These are phyloP conservation scores for sorghum (Sorghum bicolor) DNA, from an alignment of 176 grass and related monocot species.

Conservation along the genomic window DNA sequence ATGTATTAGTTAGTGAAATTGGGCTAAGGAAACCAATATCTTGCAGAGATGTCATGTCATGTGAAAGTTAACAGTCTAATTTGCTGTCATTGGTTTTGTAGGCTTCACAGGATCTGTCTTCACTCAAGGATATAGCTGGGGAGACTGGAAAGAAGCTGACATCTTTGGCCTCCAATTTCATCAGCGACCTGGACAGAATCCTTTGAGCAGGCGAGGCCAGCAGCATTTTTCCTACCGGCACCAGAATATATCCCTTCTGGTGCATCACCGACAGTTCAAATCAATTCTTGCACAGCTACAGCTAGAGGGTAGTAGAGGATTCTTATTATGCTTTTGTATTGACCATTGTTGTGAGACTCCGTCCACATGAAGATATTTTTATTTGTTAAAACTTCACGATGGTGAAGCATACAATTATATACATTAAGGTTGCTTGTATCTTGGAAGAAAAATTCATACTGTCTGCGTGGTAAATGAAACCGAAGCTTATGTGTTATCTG, in stretches of 20 bases:
- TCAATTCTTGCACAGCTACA: conserved; percentile 41
- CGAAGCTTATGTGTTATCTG: background rate
- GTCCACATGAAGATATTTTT: conserved; percentile 12
- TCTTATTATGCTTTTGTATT: conserved; percentile 10
- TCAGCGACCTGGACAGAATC: conserved; percentile 87
- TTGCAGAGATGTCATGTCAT: background rate
- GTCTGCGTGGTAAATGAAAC: background rate
- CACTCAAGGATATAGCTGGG: conserved; percentile 84
- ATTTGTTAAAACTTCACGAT: conserved; percentile 24
- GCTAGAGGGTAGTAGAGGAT: conserved; percentile 39
- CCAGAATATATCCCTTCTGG: background rate
- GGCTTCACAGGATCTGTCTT: conserved; percentile 91
- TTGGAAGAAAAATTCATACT: background rate
- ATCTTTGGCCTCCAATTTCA: conserved; percentile 74
- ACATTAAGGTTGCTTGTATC: background rate
- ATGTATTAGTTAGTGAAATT: background rate
- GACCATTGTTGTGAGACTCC: background rate
- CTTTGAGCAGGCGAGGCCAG: conserved; percentile 38
- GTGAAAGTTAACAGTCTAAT: background rate
- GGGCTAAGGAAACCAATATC: background rate
- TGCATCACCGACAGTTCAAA: background rate
- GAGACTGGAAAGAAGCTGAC: conserved; percentile 91
- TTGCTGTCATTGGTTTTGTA: conserved; percentile 15
- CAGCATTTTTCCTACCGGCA: background rate
- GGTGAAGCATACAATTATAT: conserved; percentile 6